Evolutionary conservation across 2,329 filamentous ascomycete species (phyloP).

Genomic region (Boeremia exigua): DNA sequence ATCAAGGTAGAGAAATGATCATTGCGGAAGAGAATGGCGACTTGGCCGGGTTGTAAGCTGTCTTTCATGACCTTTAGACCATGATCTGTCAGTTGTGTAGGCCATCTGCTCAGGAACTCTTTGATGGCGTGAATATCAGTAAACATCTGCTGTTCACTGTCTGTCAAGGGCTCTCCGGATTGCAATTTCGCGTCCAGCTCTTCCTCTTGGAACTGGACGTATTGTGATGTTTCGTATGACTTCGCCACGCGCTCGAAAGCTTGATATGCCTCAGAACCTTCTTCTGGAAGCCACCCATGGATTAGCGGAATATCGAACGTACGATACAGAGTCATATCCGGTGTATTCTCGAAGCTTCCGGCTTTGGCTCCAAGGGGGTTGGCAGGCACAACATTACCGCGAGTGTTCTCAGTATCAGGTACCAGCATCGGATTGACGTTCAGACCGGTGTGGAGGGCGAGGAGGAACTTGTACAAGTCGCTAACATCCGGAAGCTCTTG

Average conservation of each 20-base stretch:
- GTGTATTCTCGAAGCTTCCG: conserved; percentile 87
- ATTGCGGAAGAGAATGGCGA: conserved; percentile 94
- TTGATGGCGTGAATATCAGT: conserved; percentile 87
- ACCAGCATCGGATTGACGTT: conserved; percentile 95
- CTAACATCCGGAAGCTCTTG: conserved; percentile 80
- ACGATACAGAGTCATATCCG: conserved; percentile 88
- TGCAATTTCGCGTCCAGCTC: conserved; percentile 82
- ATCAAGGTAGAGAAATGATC: conserved; percentile 97
- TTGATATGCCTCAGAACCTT: conserved; percentile 67
- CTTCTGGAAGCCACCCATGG: conserved; percentile 88
- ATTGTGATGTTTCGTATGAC: conserved; percentile 91
- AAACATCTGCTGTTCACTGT: conserved; percentile 78
- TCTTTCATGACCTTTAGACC: conserved; percentile 77
- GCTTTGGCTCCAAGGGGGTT: conserved; percentile 53
- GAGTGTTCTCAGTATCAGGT: conserved; percentile 53
- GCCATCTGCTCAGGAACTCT: conserved; percentile 76
- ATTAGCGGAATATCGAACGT: conserved; percentile 88
- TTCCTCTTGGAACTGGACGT: conserved; percentile 85
- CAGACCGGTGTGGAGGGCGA: conserved; percentile 93
- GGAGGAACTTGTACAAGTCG: conserved; percentile 85
- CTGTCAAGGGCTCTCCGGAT: conserved; percentile 64
- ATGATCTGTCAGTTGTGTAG: conserved; percentile 85
- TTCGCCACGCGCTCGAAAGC: conserved; percentile 77
- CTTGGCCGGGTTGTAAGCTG: conserved; percentile 74
- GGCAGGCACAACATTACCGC: conserved; percentile 43